phyloP scores from a whole-genome alignment of 2,329 filamentous ascomycete species.

The Thielaviopsis ethacetica region DNA sequence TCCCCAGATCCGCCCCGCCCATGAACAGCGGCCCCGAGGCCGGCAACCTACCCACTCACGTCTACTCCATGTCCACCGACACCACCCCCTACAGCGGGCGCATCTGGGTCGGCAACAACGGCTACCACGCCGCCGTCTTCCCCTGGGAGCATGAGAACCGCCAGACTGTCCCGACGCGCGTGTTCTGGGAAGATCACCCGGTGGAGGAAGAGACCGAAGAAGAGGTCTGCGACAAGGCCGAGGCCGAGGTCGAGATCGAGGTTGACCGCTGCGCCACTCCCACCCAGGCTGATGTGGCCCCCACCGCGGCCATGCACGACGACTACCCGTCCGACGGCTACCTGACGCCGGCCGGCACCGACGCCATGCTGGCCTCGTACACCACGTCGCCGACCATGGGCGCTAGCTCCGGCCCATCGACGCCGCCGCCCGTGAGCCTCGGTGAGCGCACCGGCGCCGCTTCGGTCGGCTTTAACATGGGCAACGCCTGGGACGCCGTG shows the following conservation, averaged over 20 bases:
- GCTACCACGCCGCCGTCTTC: slow-evolving; percentile 8
- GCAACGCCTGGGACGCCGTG: slow-evolving; percentile 87
- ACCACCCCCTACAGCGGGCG: neutral
- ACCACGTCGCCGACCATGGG: slow-evolving; percentile 17
- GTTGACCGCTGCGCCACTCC: neutral
- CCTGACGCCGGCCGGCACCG: neutral
- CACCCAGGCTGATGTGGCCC: neutral
- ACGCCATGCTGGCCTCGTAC: slow-evolving; percentile 19
- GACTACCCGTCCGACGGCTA: slow-evolving; percentile 3
- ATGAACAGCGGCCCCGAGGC: slow-evolving; percentile 48
- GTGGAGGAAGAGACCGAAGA: slow-evolving; percentile 2
- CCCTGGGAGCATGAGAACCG: slow-evolving; percentile 11
- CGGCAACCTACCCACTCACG: slow-evolving; percentile 58
- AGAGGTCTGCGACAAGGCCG: neutral
- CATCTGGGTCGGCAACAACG: slow-evolving; percentile 6
- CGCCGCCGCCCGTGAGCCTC: slow-evolving; percentile 25
- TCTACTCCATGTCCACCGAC: slow-evolving; percentile 59
- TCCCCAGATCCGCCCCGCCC: slow-evolving; percentile 8
- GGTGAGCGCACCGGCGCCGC: slow-evolving; percentile 29
- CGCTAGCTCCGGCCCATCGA: slow-evolving; percentile 26
- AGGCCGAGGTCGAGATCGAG: neutral
- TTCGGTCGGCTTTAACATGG: slow-evolving; percentile 44
- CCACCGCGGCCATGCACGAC: neutral
- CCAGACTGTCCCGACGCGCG: slow-evolving; percentile 7
- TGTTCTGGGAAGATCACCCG: slow-evolving; percentile 11